Conservation (phyloP, 306 rosid species). For the Cucurbita maxima region DNA sequence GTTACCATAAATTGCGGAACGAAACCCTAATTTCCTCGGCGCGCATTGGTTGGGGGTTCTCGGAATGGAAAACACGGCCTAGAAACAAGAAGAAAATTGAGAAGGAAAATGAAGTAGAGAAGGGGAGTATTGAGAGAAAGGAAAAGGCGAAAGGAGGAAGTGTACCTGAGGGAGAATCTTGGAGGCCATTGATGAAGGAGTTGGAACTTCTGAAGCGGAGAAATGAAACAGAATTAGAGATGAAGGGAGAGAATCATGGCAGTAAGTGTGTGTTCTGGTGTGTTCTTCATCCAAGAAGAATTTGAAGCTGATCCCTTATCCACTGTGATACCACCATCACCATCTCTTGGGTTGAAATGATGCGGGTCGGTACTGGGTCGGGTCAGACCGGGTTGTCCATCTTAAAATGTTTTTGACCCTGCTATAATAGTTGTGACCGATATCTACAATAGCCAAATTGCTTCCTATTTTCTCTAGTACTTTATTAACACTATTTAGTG, state of each 20-base stretch:
- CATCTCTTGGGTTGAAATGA: neutral
- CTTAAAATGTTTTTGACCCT: too few relatives aligned
- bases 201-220: conserved; percentile 7
- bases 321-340: neutral
- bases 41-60: conserved; percentile 28
- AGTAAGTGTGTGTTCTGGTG: neutral
- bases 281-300: neutral
- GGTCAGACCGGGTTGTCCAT: neutral
- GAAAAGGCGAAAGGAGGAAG: conserved; percentile 4
- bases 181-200: conserved; percentile 34
- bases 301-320: conserved; percentile 3
- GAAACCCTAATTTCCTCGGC: conserved; percentile 22
- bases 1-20: conserved; percentile 13
- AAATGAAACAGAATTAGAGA: conserved; percentile 1
- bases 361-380: neutral
- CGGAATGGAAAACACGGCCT: conserved; percentile 36
- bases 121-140: neutral
- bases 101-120: neutral
- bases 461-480: too few relatives aligned
- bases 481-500: too few relatives aligned
- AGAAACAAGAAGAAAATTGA: conserved; percentile 7
- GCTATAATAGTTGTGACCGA: too few relatives aligned
- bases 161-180: conserved; percentile 64
- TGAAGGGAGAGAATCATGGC: conserved; percentile 17
- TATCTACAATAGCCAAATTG: too few relatives aligned